Evolutionary conservation across 331 rosid species (phyloP), one percentile per base, ranked within the genome.

Genomic region (Rhamnella rubrinervis): DNA sequence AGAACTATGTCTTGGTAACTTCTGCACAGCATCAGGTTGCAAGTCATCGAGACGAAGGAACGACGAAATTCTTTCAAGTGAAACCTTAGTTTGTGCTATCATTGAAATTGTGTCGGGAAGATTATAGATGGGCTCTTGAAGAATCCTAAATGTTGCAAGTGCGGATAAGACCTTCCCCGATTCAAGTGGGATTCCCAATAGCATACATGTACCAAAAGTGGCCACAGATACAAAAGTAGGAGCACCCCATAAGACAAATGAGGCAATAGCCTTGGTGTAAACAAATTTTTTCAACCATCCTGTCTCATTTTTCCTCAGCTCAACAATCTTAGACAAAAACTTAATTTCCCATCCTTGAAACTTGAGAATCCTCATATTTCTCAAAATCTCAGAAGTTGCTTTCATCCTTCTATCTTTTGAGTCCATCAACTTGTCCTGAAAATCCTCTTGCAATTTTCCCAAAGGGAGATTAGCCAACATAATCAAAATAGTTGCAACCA

Each of bases 261-360:
- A 51, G 28, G 90, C 77, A 68, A 82, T 63, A 49, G 89, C 85
- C 15, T 53, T 7, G 9, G 85, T 81, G 50, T 78, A 77, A 38
- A 91, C 59, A 65, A 61, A 88, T 65, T 81, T 88, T 71, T 78
- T 82, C 49, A 91, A 82, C 92, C 92, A 91, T 14, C 65, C 70
- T n/a, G 81, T 75, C 82, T 91, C 97, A 21, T 25, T 65, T 60
- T 80, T 80, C 72, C 95, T 75, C n/a, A 86, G 69, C 21, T 75
- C 77, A 17, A 75, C 17, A 65, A 91, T 82, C 75, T 82, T 91
- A 13, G 92, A 67, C 40, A 91, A 78, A 82, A 91, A 91, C 79
- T 88, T 88, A 86, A 88, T 88, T 65, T 91, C 97, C 95, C 95
- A 88, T 62, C 89, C 95, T 69, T 88, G 92, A 46, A 91, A 79